These are phyloP conservation scores for Cladophialophora immunda DNA, from an alignment of 2,329 filamentous ascomycete genomes.

Conservation along the genomic window DNA sequence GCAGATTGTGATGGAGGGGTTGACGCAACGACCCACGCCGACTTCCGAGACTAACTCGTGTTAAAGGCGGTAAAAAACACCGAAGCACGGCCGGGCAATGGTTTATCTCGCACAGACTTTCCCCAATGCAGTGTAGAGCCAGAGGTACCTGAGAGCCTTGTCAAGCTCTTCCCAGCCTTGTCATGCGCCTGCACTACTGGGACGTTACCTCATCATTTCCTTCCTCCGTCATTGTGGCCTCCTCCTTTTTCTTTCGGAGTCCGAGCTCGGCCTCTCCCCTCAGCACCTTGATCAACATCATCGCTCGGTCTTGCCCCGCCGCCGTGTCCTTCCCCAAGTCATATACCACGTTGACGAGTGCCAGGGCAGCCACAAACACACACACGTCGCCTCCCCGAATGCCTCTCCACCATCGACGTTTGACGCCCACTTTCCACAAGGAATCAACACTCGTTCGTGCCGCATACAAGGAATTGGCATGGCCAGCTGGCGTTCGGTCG, in stretches of 20 bases:
- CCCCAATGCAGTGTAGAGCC: not conserved
- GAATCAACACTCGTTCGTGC: constrained; percentile 81
- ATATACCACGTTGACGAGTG: constrained; percentile 48
- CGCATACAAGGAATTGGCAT: constrained; percentile 79
- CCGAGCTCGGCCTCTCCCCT: constrained; percentile 41
- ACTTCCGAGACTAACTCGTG: not conserved
- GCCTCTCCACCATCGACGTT: constrained; percentile 86
- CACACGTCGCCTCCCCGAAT: constrained; percentile 83
- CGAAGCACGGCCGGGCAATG: not conserved
- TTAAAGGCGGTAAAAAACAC: not conserved
- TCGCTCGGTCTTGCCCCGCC: constrained; percentile 30
- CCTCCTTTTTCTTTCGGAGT: constrained; percentile 27
- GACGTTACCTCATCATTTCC: not conserved
- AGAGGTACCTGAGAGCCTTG: not conserved
- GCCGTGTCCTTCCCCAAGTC: constrained; percentile 34
- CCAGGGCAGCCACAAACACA: constrained; percentile 81
- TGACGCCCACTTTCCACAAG: constrained; percentile 92
- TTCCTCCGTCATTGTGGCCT: constrained; percentile 5
- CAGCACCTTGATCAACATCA: constrained; percentile 38
- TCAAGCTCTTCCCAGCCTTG: not conserved
- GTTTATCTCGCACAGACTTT: not conserved
- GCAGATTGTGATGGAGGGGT: not conserved
- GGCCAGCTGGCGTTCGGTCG: constrained; percentile 59
- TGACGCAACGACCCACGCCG: constrained; percentile 3
- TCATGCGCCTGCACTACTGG: not conserved